These are phyloP conservation scores for Pinus taeda DNA, from an alignment of 75 land plant genomes.

Conservation along the genomic window DNA sequence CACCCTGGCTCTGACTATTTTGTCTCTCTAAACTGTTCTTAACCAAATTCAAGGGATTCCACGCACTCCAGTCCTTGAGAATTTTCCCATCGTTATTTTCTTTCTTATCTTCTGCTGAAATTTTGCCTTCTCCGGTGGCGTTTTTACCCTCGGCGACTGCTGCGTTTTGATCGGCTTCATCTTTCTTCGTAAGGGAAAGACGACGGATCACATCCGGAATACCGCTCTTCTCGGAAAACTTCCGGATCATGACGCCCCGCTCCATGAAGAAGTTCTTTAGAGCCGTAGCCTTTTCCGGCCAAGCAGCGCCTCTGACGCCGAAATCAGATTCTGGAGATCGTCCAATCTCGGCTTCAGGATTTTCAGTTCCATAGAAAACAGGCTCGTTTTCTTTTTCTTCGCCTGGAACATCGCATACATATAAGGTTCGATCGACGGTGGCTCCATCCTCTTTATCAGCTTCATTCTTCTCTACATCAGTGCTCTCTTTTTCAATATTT, in stretches of 20 bases:
- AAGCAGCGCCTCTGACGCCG: slow-evolving; percentile 21
- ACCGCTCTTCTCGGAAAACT: slow-evolving; percentile 31
- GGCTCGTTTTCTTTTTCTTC: slow-evolving; percentile 49
- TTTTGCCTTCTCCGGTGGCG: slow-evolving; percentile 6
- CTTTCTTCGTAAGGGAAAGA: slow-evolving; percentile 51
- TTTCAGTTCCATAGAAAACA: slow-evolving; percentile 70
- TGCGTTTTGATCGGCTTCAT: slow-evolving; percentile 25
- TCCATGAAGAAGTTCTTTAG: slow-evolving; percentile 62
- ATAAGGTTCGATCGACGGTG: not conserved
- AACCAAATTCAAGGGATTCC: slow-evolving; percentile 62
- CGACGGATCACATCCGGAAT: slow-evolving; percentile 55
- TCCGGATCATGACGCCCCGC: slow-evolving; percentile 51
- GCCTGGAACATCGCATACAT: slow-evolving; percentile 13
- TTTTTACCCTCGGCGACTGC: slow-evolving; percentile 1
- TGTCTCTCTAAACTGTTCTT: slow-evolving; percentile 29
- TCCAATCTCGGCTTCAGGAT: slow-evolving; percentile 25
- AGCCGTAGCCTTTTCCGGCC: slow-evolving; percentile 77
- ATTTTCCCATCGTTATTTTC: slow-evolving; percentile 11
- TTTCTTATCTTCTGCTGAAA: slow-evolving; percentile 6
- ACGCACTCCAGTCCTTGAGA: slow-evolving; percentile 27
- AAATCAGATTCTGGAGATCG: slow-evolving; percentile 15
- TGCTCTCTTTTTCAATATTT: not conserved
- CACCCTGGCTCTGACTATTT: slow-evolving; percentile 1
- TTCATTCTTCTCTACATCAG: not conserved
- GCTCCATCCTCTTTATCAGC: slow-evolving; percentile 1